Base-by-base conservation (phyloP, 1,284 basidiomycete genomes). In the Ceratobasidium sp. region DNA sequence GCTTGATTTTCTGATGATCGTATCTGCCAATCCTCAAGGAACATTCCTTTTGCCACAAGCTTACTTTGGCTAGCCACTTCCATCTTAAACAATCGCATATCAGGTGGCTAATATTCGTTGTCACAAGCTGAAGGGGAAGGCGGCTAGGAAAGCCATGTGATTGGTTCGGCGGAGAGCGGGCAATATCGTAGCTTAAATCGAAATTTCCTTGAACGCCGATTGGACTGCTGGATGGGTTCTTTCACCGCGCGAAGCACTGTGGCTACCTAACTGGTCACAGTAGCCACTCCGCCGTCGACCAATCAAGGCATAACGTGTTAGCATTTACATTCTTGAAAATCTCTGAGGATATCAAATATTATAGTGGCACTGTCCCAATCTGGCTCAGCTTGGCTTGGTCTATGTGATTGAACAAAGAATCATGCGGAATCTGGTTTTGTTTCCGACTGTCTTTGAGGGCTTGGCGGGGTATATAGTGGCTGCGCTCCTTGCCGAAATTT, bases 281-380 rank as follows among this genome's bases (percentile, higher is more conserved):
- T 61, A 61, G 58, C 58, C 58, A 61, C 35, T 11, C n/a, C 20
- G 58, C 31, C 26, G 58, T 17, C 58, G n/a, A 61, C 23, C 58
- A 17, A 11, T 15, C 13, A 61, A 37, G n/a, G 35, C 11, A 37
- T 39, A 37, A 39, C 37, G 31, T 3, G 8, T 11, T 37, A 20
- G 15, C 10, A 17, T n/a, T 10, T 8, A 6, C 20, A 39, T 39
- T 61, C 20, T 61, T 61, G 58, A 61, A 37, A 61, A 61, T 11
- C 20, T 26, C 11, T 3, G 4, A 7, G n/a, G 37, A 60, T 60
- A 56, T 60, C 58, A 60, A 60, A n/a, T 37, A 56, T n/a, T 17
- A 45, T n/a, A n/a, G n/a, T 42, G 45, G 13, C 20, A 11, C 20
- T 15, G 13, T 47, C 20, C 45, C 13, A 8, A 20, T 15, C 45